Evolutionary conservation across 805 yeast species (phyloP), one percentile per base, ranked within the genome.

Genomic region (Saccharomycopsis vini): DNA sequence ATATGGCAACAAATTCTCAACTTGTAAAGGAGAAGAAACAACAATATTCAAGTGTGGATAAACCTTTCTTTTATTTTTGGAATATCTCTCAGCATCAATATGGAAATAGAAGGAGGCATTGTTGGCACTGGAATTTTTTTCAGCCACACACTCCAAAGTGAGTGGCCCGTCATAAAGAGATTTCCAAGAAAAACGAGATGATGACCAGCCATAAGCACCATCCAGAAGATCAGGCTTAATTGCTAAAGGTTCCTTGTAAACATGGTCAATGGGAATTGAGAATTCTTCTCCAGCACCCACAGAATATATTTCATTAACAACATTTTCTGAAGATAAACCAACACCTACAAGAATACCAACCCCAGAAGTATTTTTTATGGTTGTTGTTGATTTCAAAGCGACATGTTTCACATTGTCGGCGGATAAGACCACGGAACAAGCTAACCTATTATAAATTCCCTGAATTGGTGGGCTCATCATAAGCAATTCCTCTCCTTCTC

Each of bases 21-120:
- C 68, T 52, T 84, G 85, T 37, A 92, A 62, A 0, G 98, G 97
- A 0, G 97, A 86, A 0, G 92, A 77, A 5, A 92, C 63, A 3
- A 78, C 71, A 20, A 92, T 63, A 6, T 68, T 72, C 84, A 90
- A 72, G 54, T 85, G 92, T 0, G 98, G 98, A 55, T 86, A 94
- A 1, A 84, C 71, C 46, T 71, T 68, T 0, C 84, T 72, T 21
- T 88, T 63, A 0, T 87, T 88, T 50, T 85, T 94, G n/a, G 72
- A 68, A 15, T 64, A 58, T 50, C 82, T 77, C 36, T 65, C 61
- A 1, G 90, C 87, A 52, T 75, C 81, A 0, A 81, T 82, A 52
- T 83, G 90, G 62, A 84, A 81, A 54, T 72, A 81, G 58, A 76
- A 83, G 0, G 75, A 66, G 47, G 67, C 75, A 5, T n/a, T 10